A percentile compares a stretch with the other conserved stretches of the same genome.
Conservation (phyloP, 1,284 basidiomycete species). For the Jaminaea rosea region DNA sequence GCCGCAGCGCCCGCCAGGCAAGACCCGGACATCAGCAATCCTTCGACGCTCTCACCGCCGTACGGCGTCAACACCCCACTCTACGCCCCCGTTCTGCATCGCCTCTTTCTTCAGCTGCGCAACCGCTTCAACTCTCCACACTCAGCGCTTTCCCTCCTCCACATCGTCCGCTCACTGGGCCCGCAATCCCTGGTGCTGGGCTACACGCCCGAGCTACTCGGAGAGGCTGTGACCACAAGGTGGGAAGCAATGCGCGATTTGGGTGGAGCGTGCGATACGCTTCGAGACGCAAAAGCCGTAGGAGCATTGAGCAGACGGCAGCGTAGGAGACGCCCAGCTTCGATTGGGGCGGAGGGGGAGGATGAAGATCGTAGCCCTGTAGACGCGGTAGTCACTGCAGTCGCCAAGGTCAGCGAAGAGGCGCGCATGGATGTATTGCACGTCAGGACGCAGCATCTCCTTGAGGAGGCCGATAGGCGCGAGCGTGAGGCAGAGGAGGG, state of each 20-base stretch:
- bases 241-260: conserved; percentile 32
- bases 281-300: conserved; percentile 18
- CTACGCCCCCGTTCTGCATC: conserved; percentile 33
- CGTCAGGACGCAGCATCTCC: too few relatives aligned
- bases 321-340: not conserved
- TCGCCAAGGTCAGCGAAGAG: not conserved
- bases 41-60: conserved; percentile 7
- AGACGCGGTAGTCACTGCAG: not conserved
- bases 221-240: conserved; percentile 32
- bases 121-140: conserved; percentile 29
- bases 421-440: too few relatives aligned
- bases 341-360: too few relatives aligned
- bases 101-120: conserved; percentile 29
- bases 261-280: conserved; percentile 9
- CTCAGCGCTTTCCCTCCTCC: conserved; percentile 21
- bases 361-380: too few relatives aligned
- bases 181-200: conserved; percentile 34
- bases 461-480: too few relatives aligned
- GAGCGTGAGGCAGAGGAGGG: too few relatives aligned
- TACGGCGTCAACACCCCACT: conserved; percentile 30
- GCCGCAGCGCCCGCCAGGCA: too few relatives aligned
- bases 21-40: too few relatives aligned
- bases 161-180: conserved; percentile 19
- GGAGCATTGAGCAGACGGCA: conserved; percentile 10
- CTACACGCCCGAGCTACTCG: conserved; percentile 30